phyloP scores from a whole-genome alignment of 768 basidiomycete genomes.

The Harrya chromipes region DNA sequence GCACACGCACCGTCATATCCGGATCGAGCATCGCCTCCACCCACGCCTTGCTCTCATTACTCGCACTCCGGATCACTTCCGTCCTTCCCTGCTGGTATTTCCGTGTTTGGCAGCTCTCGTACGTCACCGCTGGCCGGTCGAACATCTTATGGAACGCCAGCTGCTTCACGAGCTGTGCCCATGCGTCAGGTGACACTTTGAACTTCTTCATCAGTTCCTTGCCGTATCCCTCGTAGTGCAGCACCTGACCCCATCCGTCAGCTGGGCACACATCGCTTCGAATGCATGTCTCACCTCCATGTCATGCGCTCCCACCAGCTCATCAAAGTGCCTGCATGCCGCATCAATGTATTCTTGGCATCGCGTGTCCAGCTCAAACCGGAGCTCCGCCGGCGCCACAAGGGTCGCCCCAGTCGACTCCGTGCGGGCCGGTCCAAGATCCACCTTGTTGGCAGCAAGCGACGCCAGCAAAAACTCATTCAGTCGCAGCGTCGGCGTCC shows the following conservation, averaged over 20 bases:
- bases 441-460: slow-evolving; percentile 67
- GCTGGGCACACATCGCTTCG: background rate
- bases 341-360: slow-evolving; percentile 50
- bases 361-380: slow-evolving; percentile 61
- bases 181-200: slow-evolving; percentile 89
- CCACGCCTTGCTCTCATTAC: slow-evolving; percentile 80
- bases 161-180: slow-evolving; percentile 94
- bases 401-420: slow-evolving; percentile 39
- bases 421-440: slow-evolving; percentile 58
- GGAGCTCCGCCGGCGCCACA: slow-evolving; percentile 60
- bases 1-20: slow-evolving; percentile 41
- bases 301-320: slow-evolving; percentile 74
- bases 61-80: slow-evolving; percentile 89
- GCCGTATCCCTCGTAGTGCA: slow-evolving; percentile 88
- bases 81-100: slow-evolving; percentile 90
- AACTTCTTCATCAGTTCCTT: slow-evolving; percentile 80
- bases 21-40: slow-evolving; percentile 83
- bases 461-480: slow-evolving; percentile 91
- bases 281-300: slow-evolving; percentile 51
- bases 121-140: slow-evolving; percentile 72
- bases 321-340: slow-evolving; percentile 69
- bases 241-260: slow-evolving; percentile 43
- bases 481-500: slow-evolving; percentile 90
- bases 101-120: slow-evolving; percentile 93
- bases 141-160: slow-evolving; percentile 90